These are phyloP conservation scores for Wickerhamomyces sp. DNA, from an alignment of 1,139 yeast species.

Conservation along the genomic window DNA sequence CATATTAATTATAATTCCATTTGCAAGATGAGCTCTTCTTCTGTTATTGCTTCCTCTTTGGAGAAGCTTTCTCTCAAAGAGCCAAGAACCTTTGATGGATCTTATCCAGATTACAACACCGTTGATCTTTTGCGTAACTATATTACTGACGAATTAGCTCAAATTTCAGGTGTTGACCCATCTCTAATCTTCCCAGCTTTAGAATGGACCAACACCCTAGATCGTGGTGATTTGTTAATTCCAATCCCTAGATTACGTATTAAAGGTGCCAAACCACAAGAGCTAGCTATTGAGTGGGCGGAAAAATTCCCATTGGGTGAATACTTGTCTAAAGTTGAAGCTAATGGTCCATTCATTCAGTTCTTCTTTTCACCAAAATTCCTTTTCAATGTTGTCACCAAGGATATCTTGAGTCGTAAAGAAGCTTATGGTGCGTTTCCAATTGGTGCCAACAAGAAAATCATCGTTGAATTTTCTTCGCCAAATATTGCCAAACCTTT, in stretches of 20 bases:
- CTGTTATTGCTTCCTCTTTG: slow-evolving; percentile 24
- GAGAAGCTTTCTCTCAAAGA: slow-evolving; percentile 27
- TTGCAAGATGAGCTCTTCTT: slow-evolving; percentile 12
- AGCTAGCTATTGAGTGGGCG: slow-evolving; percentile 83
- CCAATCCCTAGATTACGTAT: slow-evolving; percentile 93
- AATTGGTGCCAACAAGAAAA: slow-evolving; percentile 68
- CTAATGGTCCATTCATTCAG: slow-evolving; percentile 90
- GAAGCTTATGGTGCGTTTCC: slow-evolving; percentile 71
- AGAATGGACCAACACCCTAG: slow-evolving; percentile 82
- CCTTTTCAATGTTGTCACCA: slow-evolving; percentile 64
- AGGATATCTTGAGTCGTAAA: slow-evolving; percentile 61
- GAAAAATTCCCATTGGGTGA: slow-evolving; percentile 61
- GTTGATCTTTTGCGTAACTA: slow-evolving; percentile 85
- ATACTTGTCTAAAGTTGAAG: slow-evolving; percentile 63
- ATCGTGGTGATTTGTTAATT: slow-evolving; percentile 88
- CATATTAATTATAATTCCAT: neutral
- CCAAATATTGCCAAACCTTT: slow-evolving; percentile 99
- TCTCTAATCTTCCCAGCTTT: slow-evolving; percentile 75
- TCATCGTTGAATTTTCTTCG: slow-evolving; percentile 86
- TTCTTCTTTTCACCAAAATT: slow-evolving; percentile 71
- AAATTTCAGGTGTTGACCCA: slow-evolving; percentile 67
- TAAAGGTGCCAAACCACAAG: slow-evolving; percentile 82
- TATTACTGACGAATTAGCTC: slow-evolving; percentile 73
- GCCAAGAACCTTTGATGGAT: slow-evolving; percentile 38
- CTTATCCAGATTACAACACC: slow-evolving; percentile 71